phyloP scores from a whole-genome alignment of 768 basidiomycete genomes.

The Boletales sp. region DNA sequence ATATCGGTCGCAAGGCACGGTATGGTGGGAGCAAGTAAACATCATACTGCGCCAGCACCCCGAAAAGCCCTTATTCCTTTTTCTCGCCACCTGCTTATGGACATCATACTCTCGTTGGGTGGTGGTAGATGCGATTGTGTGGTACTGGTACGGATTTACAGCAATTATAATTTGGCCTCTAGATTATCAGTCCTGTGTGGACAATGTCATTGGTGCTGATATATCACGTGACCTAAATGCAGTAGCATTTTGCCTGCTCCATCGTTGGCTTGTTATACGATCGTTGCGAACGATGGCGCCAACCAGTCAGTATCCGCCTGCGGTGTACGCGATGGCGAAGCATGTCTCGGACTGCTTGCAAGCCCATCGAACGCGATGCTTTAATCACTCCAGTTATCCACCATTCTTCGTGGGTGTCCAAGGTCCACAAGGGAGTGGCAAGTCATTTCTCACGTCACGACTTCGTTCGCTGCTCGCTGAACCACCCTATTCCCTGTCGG shows the following conservation, averaged over 20 bases:
- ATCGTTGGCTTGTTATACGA: background rate
- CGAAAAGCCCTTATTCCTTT: conserved; percentile 3
- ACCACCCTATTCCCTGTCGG: conserved; percentile 48
- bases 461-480: conserved; percentile 43
- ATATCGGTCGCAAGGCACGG: conserved; percentile 88
- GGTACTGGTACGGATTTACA: conserved; percentile 29
- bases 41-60: background rate
- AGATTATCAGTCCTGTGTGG: too few species aligned
- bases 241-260: background rate
- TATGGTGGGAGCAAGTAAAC: conserved; percentile 61
- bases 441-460: conserved; percentile 71
- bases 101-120: conserved; percentile 10
- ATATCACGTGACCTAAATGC: conserved; percentile 13
- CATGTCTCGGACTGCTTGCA: conserved; percentile 39
- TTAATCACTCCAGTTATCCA: conserved; percentile 6
- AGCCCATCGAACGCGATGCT: conserved; percentile 24
- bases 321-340: conserved; percentile 35
- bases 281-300: conserved; percentile 11
- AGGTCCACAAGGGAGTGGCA: conserved; percentile 93
- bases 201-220: too few species aligned
- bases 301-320: conserved; percentile 21
- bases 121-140: conserved; percentile 17
- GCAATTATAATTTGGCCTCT: conserved; percentile 14
- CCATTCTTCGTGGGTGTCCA: conserved; percentile 87
- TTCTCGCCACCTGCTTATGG: conserved; percentile 5